Evolutionary conservation across 2,329 filamentous ascomycete genomes (phyloP).

Genomic region (Waltergamsia citrina): DNA sequence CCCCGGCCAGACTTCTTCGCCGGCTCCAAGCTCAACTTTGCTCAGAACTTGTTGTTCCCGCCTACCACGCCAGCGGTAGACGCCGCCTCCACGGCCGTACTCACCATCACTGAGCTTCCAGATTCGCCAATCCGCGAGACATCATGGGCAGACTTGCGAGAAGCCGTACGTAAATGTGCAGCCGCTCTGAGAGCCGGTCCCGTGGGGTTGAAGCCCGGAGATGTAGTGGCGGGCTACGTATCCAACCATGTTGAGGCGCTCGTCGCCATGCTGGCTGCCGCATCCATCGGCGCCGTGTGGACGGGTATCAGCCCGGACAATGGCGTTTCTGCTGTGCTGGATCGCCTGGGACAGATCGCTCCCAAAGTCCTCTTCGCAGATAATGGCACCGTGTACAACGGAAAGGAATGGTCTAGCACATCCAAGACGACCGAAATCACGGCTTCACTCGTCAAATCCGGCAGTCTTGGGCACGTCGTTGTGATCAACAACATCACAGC

Average conservation of each 20-base stretch:
- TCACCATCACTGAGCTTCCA: constrained; percentile 69
- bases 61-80: constrained; percentile 28
- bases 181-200: constrained; percentile 51
- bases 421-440: constrained; percentile 74
- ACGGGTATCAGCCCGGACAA: constrained; percentile 89
- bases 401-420: constrained; percentile 73
- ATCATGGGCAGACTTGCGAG: constrained; percentile 73
- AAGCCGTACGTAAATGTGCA: constrained; percentile 66
- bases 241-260: constrained; percentile 85
- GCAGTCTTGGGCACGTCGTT: constrained; percentile 57
- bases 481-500: constrained; percentile 59
- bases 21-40: constrained; percentile 77
- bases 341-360: constrained; percentile 76
- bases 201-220: constrained; percentile 46
- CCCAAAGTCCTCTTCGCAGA: constrained; percentile 79
- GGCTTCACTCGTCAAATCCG: constrained; percentile 45
- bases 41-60: constrained; percentile 88
- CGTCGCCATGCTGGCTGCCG: constrained; percentile 77
- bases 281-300: constrained; percentile 82
- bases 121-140: constrained; percentile 40
- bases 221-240: constrained; percentile 64
- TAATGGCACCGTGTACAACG: constrained; percentile 84
- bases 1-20: constrained; percentile 81
- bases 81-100: constrained; percentile 57
- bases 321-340: constrained; percentile 82